phyloP scores from a whole-genome alignment of 768 basidiomycete genomes.

The Lactarius indigo region DNA sequence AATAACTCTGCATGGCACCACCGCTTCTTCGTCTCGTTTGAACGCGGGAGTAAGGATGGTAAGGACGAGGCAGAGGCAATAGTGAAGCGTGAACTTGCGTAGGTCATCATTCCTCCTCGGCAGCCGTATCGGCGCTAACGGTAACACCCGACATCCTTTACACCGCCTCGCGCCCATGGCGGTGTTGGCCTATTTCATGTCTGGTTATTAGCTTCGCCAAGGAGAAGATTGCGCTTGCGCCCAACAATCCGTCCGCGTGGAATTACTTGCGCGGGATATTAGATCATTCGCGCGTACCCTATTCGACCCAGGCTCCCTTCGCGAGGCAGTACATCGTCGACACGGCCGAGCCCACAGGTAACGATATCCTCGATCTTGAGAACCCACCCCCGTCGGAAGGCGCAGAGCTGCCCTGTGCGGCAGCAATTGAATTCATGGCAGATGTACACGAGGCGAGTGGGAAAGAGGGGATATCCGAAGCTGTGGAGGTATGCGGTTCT shows the following conservation, averaged over 20 bases:
- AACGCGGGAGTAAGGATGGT: constrained; percentile 57
- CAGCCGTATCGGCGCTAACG: constrained; percentile 1
- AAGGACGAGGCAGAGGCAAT: constrained; percentile 59
- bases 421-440: constrained; percentile 84
- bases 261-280: constrained; percentile 92
- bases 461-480: constrained; percentile 42
- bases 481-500: constrained; percentile 32
- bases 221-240: constrained; percentile 76
- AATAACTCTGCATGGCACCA: constrained; percentile 99
- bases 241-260: constrained; percentile 95
- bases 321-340: constrained; percentile 58
- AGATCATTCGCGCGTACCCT: constrained; percentile 55
- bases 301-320: constrained; percentile 53
- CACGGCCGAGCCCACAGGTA: constrained; percentile 27
- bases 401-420: constrained; percentile 71
- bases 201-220: constrained; percentile 51
- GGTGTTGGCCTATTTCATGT: constrained; percentile 30
- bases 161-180: constrained; percentile 5
- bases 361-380: constrained; percentile 64
- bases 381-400: constrained; percentile 62
- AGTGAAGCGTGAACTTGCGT: constrained; percentile 72
- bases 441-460: constrained; percentile 64
- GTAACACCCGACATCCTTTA: neutral
- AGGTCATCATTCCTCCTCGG: constrained; percentile 34
- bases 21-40: constrained; percentile 84